These are phyloP conservation scores for Ceratocystis alfenasii DNA, from an alignment of 2,329 filamentous ascomycete genomes.

Conservation along the genomic window DNA sequence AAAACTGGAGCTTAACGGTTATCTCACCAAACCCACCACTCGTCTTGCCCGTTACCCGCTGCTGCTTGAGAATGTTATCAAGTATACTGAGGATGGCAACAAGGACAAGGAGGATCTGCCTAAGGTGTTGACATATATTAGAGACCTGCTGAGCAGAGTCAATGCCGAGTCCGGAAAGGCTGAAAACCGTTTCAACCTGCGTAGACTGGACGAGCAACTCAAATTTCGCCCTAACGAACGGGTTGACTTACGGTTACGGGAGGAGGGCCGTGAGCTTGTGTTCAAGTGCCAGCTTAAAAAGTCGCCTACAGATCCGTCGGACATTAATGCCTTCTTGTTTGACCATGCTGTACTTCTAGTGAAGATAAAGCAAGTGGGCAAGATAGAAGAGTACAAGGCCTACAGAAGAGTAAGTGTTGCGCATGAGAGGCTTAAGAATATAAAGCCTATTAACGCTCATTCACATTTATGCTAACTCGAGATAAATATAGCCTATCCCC, in stretches of 20 bases:
- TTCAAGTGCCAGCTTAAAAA: slow-evolving; percentile 95
- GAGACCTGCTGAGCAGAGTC: slow-evolving; percentile 74
- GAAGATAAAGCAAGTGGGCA: slow-evolving; percentile 80
- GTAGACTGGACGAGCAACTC: slow-evolving; percentile 80
- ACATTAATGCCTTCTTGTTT: slow-evolving; percentile 91
- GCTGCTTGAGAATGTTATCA: slow-evolving; percentile 79
- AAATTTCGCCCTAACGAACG: slow-evolving; percentile 82
- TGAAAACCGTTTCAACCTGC: slow-evolving; percentile 92
- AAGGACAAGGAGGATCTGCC: slow-evolving; percentile 80
- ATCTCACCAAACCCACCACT: slow-evolving; percentile 94
- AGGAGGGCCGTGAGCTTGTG: slow-evolving; percentile 82
- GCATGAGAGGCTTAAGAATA: not conserved
- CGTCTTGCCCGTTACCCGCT: slow-evolving; percentile 87
- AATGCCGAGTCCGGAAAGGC: slow-evolving; percentile 94
- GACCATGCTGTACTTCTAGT: slow-evolving; percentile 92
- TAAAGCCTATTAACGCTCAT: not conserved
- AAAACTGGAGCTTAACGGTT: slow-evolving; percentile 93
- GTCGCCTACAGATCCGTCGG: slow-evolving; percentile 70
- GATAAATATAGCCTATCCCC: slow-evolving; percentile 59
- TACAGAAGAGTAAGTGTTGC: slow-evolving; percentile 54
- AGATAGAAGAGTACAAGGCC: slow-evolving; percentile 86
- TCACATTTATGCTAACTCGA: slow-evolving; percentile 17
- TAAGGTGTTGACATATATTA: slow-evolving; percentile 74
- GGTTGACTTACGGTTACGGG: slow-evolving; percentile 86
- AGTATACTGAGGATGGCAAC: slow-evolving; percentile 78